Base-by-base conservation (phyloP, 345 rosid genomes). In the Lepidium didymum region DNA sequence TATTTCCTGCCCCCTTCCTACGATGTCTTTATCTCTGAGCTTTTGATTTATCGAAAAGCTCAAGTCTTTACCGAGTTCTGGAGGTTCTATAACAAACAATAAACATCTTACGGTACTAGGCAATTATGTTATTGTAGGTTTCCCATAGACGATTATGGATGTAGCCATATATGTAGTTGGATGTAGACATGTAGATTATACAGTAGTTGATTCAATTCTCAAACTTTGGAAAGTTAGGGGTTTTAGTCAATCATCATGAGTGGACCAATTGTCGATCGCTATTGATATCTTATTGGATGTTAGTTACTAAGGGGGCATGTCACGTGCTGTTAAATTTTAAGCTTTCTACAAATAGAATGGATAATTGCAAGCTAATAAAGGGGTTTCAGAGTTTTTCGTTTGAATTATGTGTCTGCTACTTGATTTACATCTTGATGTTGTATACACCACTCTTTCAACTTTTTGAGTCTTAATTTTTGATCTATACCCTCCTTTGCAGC, bases 401-500 rank as follows among this genome's bases (percentile, higher is more conserved):
- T 49, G 33, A 49, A 23, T 21, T 11, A 49, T 23, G 8, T 49
- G 33, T 49, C 31, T 47, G 11, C 8, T 21, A 23, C 14, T 49
- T 21, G 8, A 13, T 41, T 41, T 29, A 5, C 45, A 41, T n/a
- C n/a, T 5, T 8, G 8, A 41, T 15, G 9, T 12, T 29, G 33
- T 29, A 29, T 29, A 29, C 33, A 29, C 33, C 33, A 5, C 33
- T 53, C 23, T 53, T 33, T 5, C 8, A 12, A 53, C 11, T 31
- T 35, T 34, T 16, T 54, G n/a, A 15, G 41, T 29, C 33, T 5
- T 4, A 5, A 27, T 27, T 27, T 27, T 27, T 2, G 61, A 56
- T 56, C 61, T 15, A 11, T 38, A 4, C 21, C 50, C 15, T 12
- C 46, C 15, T 14, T 55, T 53, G 78, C 92, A 89, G 96, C 62